Base-by-base conservation (phyloP, 768 basidiomycete species). In the Rhodosporidiobolus odoratus region DNA sequence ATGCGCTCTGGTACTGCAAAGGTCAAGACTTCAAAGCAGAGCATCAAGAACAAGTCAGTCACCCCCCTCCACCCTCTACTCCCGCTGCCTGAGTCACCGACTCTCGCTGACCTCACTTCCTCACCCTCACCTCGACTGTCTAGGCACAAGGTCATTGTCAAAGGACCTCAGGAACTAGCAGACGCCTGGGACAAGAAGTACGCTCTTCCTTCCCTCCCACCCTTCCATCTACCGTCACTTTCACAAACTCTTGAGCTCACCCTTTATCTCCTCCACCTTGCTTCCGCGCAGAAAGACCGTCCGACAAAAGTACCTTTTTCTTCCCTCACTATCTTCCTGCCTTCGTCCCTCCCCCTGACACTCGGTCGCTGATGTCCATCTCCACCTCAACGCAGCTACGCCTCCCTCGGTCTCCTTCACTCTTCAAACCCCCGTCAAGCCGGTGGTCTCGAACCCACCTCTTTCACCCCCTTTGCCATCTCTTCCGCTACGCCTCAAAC, bases 1-100 rank as follows among this genome's bases (percentile, higher is more conserved):
- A 80, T 85, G 30, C 86, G 88, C 52, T 93, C 92, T 34, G 86
- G 87, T 25, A 82, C 86, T n/a, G 84, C 91, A 79, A 87, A 82
- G 58, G n/a, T 65, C 58, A 62, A 30, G 84, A 91, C 61, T 87
- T 87, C 43, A 21, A 69, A 80, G 66, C 86, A 88, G 72, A 80
- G 88, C 67, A 89, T 88, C 80, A 92, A 92, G 81, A 58, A 58
- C 57, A 58, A n/a, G 67, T 68, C 19, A 40, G 57, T 45, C 43
- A 41, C 12, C 4, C 27, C 27, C 34, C 25, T 32, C 19, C 21
- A 23, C 27, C 45, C 34, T 32, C 13, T 32, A 30, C 13, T 12
- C 32, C 17, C 52, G 9, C 65, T 50, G 40, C 3, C 58, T 4
- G 27, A 43, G 43, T 21, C 13, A 21, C 43, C 43, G 43, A 21